These are phyloP conservation scores for Apophysomyces ossiformis DNA, from an alignment of 371 early-diverging fungal genomes.

Conservation along the genomic window DNA sequence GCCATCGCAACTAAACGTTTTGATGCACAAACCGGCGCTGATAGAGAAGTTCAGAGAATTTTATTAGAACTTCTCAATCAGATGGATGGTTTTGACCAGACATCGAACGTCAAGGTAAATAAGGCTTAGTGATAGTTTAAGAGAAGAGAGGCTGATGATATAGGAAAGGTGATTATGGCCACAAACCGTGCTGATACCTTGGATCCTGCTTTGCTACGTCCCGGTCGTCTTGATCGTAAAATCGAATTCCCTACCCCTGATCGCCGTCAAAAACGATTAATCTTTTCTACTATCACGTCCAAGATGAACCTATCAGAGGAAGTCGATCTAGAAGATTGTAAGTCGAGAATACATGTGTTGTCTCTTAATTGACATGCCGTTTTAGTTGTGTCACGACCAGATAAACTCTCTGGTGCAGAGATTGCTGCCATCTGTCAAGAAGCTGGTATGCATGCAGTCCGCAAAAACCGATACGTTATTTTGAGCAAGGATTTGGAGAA, in stretches of 20 bases:
- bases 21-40: slow-evolving; percentile 99
- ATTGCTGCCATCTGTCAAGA: slow-evolving; percentile 99
- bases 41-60: slow-evolving; percentile 99
- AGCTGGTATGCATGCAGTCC: slow-evolving; percentile 99
- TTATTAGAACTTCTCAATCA: slow-evolving; percentile 98
- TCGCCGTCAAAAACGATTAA: slow-evolving; percentile 98
- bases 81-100: slow-evolving; percentile 99
- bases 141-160: neutral
- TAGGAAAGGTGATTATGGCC: slow-evolving; percentile 97
- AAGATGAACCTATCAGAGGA: slow-evolving; percentile 99
- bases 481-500: slow-evolving; percentile 98
- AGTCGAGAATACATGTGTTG: slow-evolving; percentile 21
- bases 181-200: slow-evolving; percentile 99
- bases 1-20: slow-evolving; percentile 99
- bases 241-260: slow-evolving; percentile 99
- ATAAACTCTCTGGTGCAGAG: slow-evolving; percentile 99
- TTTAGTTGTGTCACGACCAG: slow-evolving; percentile 95
- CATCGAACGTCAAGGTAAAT: slow-evolving; percentile 93
- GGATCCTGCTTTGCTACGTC: slow-evolving; percentile 99
- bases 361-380: no score
- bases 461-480: slow-evolving; percentile 98
- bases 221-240: slow-evolving; percentile 99
- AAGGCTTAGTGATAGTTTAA: neutral
- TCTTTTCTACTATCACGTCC: slow-evolving; percentile 96
- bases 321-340: slow-evolving; percentile 99